These are phyloP conservation scores for Fusarium sp. DNA, from an alignment of 2,329 filamentous ascomycete genomes.

Conservation along the genomic window DNA sequence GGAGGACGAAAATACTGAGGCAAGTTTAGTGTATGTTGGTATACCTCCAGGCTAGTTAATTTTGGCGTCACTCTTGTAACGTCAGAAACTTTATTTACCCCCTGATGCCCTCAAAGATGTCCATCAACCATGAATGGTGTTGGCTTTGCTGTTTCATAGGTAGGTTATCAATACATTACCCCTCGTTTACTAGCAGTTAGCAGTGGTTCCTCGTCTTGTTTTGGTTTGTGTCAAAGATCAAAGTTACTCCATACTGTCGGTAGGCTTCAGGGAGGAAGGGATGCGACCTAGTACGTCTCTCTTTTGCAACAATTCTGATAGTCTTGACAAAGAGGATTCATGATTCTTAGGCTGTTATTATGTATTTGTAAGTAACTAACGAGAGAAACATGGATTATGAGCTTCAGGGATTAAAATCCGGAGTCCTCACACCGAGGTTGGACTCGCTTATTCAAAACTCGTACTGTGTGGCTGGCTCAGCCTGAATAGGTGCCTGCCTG, in stretches of 20 bases:
- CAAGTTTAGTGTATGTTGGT: neutral
- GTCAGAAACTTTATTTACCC: neutral
- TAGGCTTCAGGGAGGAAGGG: neutral
- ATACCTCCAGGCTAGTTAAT: neutral
- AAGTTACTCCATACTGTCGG: neutral
- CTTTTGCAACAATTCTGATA: neutral
- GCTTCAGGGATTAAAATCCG: neutral
- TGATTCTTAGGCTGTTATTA: neutral
- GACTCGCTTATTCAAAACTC: neutral
- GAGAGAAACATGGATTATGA: slow-evolving; percentile 13
- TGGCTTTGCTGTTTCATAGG: slow-evolving; percentile 36
- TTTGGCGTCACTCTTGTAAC: neutral
- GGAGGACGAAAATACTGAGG: neutral
- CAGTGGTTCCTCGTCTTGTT: slow-evolving; percentile 18
- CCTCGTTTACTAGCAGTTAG: slow-evolving; percentile 19
- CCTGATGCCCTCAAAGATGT: neutral
- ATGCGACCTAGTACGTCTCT: slow-evolving; percentile 3
- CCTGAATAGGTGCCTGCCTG: neutral
- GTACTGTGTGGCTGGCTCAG: slow-evolving; percentile 30
- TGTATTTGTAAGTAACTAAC: neutral
- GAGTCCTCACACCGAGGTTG: slow-evolving; percentile 4
- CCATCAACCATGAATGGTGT: slow-evolving; percentile 3
- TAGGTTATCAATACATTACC: slow-evolving; percentile 20
- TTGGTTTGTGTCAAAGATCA: neutral
- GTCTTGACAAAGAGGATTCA: slow-evolving; percentile 1